phyloP scores from a whole-genome alignment of 2,329 filamentous ascomycete species.

The Scedosporium boydii region DNA sequence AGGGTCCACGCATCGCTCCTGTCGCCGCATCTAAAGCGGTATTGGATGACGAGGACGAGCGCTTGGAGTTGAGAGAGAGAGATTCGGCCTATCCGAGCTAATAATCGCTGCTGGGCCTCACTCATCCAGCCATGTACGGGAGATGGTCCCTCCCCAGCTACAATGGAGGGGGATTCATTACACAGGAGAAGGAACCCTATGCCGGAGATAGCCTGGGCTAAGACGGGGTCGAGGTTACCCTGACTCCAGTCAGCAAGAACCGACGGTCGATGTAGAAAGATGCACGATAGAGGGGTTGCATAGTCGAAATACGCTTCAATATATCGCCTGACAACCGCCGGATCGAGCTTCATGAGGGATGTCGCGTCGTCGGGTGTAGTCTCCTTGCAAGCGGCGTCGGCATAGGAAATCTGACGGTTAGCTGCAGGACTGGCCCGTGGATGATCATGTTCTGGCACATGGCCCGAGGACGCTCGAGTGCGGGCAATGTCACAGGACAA shows the following conservation, averaged over 20 bases:
- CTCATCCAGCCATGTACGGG: conserved; percentile 12
- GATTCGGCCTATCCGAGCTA: neutral
- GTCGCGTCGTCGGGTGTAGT: neutral
- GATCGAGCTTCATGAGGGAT: no score
- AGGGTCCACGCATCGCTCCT: conserved; percentile 14
- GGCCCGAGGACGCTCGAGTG: neutral
- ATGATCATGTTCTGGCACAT: neutral
- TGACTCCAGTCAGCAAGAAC: conserved; percentile 16
- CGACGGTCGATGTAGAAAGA: conserved; percentile 14
- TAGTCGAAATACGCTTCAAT: conserved; percentile 16
- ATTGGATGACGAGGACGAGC: conserved; percentile 13
- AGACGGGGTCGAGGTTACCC: conserved; percentile 10
- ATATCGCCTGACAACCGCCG: neutral
- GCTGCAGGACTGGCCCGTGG: no score
- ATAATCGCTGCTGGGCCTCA: conserved; percentile 11
- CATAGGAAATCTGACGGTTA: neutral
- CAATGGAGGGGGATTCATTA: neutral
- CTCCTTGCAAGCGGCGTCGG: neutral
- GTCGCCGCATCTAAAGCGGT: conserved; percentile 9
- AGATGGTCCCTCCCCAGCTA: neutral
- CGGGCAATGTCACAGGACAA: conserved; percentile 8
- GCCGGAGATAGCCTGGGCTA: conserved; percentile 15
- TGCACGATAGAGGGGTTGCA: conserved; percentile 10
- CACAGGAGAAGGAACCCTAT: conserved; percentile 6
- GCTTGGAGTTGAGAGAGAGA: conserved; percentile 11